Evolutionary conservation across 306 rosid species (phyloP), one percentile per base, ranked within the genome.

Genomic region (Phaseolus lunatus): DNA sequence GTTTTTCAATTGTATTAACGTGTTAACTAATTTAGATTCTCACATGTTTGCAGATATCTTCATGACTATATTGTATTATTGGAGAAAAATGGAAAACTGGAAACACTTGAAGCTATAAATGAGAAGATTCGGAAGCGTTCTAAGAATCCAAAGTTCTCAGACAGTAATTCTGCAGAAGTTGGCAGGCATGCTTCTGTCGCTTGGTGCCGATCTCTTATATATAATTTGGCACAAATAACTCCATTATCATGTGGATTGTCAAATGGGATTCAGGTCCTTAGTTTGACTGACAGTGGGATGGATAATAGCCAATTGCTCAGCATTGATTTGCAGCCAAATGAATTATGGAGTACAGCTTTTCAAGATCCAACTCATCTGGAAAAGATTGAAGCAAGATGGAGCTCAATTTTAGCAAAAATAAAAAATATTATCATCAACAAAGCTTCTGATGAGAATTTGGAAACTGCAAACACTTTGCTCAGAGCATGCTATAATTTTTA

Each of bases 101-200:
- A 94, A 77, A 86, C 87, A 58, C 95, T 94, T 56, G 98, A 94
- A 90, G 89, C 90, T 81, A 87, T 92, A 83, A 92, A 94, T 75
- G 98, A 94, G 91, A 94, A 89, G 86, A 89, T 92, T 74, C 92
- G 98, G 39, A 94, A 89, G 86, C 97, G 98, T 62, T 94, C 91
- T 75, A 94, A 94, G 90, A 92, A 90, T 86, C 91, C 96, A 3
- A 94, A 94, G 87, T 62, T 84, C 84, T 83, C 98, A 13, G 88
- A 88, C 61, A 86, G 88, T 74, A 86, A 85, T 82, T 92, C 93
- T 80, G 90, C 93, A 49, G 84, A 88, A 89, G 95, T 94, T 84
- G 90, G 94, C 83, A 85, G 87, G 89, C 98, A 90, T 81, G 96
- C 96, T 79, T 89, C 98, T 79, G 88, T 83, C 79, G 97, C 97